Percentiles rank a stretch among this genome's conserved stretches.
Conservation (phyloP, 2,329 filamentous ascomycete genomes). For the Lomentospora prolificans region DNA sequence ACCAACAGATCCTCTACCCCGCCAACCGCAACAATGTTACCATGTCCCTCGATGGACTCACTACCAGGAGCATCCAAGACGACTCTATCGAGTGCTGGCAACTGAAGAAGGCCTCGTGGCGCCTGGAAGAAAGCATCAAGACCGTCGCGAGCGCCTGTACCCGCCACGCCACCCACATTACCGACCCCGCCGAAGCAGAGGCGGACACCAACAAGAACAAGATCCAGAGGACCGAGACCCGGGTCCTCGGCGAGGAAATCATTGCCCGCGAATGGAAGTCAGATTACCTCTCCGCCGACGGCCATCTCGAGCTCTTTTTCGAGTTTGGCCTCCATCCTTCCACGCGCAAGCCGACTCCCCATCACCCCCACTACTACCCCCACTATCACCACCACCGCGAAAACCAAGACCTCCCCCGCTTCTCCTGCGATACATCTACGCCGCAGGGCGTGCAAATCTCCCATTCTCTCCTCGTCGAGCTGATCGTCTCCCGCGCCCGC, state of each 20-base stretch:
- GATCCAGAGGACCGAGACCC: constrained; percentile 61
- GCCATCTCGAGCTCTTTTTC: constrained; percentile 54
- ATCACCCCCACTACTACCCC: constrained; percentile 22
- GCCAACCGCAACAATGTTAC: constrained; percentile 71
- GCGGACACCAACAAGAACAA: constrained; percentile 45
- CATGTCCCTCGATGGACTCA: constrained; percentile 78
- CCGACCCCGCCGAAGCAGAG: constrained; percentile 27
- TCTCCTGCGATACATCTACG: constrained; percentile 69
- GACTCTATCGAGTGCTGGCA: constrained; percentile 75
- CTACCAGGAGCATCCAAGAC: constrained; percentile 56
- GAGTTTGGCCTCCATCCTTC: constrained; percentile 57
- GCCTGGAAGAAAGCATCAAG: constrained; percentile 79
- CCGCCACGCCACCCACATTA: constrained; percentile 51
- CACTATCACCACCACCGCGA: constrained; percentile 8
- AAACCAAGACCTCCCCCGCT: constrained; percentile 42
- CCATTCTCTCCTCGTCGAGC: constrained; percentile 81
- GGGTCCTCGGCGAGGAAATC: constrained; percentile 70
- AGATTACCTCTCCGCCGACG: constrained; percentile 40
- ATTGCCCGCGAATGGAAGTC: constrained; percentile 88
- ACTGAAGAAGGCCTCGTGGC: constrained; percentile 85
- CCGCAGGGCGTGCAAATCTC: constrained; percentile 66
- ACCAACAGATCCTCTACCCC: constrained; percentile 76
- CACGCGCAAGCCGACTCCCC: constrained; percentile 28
- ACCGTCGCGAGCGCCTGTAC: constrained; percentile 70
- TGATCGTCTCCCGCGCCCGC: constrained; percentile 91